Evolutionary conservation across 306 rosid genomes (phyloP), one percentile per base, ranked within the genome.

Genomic region (Cicer pinnatifidum): DNA sequence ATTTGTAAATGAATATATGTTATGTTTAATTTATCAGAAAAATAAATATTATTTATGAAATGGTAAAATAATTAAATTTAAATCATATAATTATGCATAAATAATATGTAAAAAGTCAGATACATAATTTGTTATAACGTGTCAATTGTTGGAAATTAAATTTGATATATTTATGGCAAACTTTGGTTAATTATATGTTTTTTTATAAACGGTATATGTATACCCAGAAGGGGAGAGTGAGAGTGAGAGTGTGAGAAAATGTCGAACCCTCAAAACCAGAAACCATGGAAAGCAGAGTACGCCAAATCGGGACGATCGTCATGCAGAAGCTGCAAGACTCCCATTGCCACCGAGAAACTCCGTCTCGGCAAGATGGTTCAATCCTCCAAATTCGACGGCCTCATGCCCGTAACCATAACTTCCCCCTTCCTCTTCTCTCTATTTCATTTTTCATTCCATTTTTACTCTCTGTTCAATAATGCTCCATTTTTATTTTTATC

Each of bases 351-450:
- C 79, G 99, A 94, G 73, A 52, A 16, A 1, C 85, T 94, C 50
- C 99, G 99, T 66, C 88, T 94, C 23, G 99, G 99, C 75, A 94
- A 91, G 80, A 94, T 94, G 96, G 97, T 94, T 7, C 91, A 89
- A 69, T 87, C 97, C 81, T 72, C 86, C 75, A 92, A 91, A 80
- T 91, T 94, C 84, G 99, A 94, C 48, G 99, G 99, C 76, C 75
- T 91, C 76, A 89, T 94, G 96, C 96, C 99, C 11, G 98, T 92
- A 82, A 33, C 46, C 2, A 11, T 8, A 6, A 19, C 51, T 23
- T 52, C 7, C 39, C 68, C 43, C 61, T 48, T 63, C 58, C 58
- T 63, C 38, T 41, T 8, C 19, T 6, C 6, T 33, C 57, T 15
- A 2, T 52, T 52, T 35, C 39, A 0, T 8, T 53, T 53, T 12